These are phyloP conservation scores for Backusella mclennaniae DNA, from an alignment of 192 early-diverging fungal species.

Conservation along the genomic window DNA sequence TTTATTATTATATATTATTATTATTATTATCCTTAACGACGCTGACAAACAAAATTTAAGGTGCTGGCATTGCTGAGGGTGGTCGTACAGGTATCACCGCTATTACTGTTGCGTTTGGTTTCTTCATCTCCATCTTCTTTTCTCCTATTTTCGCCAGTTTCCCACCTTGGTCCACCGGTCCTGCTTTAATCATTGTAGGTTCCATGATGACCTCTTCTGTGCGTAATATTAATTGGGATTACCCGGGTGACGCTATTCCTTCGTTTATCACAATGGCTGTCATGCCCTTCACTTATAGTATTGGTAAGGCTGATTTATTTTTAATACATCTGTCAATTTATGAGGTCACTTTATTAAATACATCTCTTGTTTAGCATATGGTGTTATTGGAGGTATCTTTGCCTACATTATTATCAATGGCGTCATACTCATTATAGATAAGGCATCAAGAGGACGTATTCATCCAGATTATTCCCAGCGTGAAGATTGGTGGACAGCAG, in stretches of 20 bases:
- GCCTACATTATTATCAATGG: constrained; percentile 70
- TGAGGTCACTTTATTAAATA: background rate
- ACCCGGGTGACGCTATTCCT: constrained; percentile 72
- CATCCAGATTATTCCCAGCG: constrained; percentile 30
- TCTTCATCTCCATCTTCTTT: constrained; percentile 79
- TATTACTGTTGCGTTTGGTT: constrained; percentile 60
- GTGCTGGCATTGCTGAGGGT: constrained; percentile 82
- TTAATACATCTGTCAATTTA: too few relatives aligned
- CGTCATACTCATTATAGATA: constrained; percentile 51
- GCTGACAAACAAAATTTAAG: constrained; percentile 15
- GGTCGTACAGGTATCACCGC: constrained; percentile 76
- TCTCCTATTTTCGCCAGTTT: constrained; percentile 81
- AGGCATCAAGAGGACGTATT: constrained; percentile 54
- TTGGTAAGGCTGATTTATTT: constrained; percentile 15
- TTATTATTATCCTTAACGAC: too few relatives aligned
- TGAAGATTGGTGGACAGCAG: constrained; percentile 29
- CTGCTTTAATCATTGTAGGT: constrained; percentile 75
- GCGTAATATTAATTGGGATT: constrained; percentile 74
- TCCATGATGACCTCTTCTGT: constrained; percentile 76
- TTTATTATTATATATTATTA: too few relatives aligned
- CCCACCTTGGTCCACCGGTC: constrained; percentile 83
- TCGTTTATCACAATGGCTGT: constrained; percentile 74
- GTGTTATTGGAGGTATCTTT: constrained; percentile 65
- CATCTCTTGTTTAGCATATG: background rate
- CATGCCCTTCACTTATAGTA: constrained; percentile 72